Conservation (phyloP, 2,329 filamentous ascomycete species). For the Colletotrichum tropicale region DNA sequence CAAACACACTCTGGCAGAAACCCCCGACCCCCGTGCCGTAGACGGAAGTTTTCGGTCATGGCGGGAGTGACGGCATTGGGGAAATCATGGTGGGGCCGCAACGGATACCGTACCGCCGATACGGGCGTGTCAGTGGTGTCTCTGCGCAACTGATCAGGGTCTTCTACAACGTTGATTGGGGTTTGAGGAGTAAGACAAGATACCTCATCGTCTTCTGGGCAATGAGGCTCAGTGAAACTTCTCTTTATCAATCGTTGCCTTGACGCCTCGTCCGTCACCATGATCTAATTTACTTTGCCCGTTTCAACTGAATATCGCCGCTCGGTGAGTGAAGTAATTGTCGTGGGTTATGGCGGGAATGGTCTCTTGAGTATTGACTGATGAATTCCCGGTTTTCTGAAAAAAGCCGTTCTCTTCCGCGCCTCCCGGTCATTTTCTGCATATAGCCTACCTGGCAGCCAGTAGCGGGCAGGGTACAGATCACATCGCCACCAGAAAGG, state of each 20-base stretch:
- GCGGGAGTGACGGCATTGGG: not conserved
- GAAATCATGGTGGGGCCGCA: not conserved
- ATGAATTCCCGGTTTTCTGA: not conserved
- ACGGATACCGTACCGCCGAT: not conserved
- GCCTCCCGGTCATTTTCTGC: not conserved
- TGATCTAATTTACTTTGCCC: conserved; percentile 21
- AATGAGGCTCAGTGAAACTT: not conserved
- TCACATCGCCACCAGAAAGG: not conserved
- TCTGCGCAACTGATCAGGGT: not conserved
- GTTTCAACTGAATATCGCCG: not conserved
- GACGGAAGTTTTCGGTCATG: not conserved
- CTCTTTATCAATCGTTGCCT: not conserved
- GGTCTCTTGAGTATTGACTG: not conserved
- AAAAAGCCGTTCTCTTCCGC: not conserved
- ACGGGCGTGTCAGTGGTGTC: not conserved
- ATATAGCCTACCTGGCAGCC: not conserved
- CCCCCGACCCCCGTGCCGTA: not conserved
- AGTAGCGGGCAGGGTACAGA: not conserved
- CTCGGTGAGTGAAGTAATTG: not conserved
- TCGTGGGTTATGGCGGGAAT: not conserved
- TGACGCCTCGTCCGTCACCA: conserved; percentile 33
- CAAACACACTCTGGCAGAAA: not conserved
- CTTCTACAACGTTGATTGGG: not conserved
- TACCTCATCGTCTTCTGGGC: not conserved
- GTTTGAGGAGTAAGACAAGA: not conserved